Conservation (phyloP, 108 stramenopile genomes). For the Stephanodiscus triporus region DNA sequence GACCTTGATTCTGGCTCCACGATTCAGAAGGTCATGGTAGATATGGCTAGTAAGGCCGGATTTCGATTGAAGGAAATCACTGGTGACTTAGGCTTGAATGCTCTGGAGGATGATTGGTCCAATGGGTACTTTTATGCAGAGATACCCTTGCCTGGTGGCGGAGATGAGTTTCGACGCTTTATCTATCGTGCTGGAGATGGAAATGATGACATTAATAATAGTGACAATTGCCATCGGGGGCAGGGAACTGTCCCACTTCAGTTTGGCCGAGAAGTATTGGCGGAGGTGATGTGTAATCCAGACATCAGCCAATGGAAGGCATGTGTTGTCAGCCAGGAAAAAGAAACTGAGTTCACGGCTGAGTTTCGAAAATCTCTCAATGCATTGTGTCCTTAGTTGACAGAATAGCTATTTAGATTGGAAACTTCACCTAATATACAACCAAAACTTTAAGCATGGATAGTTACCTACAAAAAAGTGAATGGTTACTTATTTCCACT, state of each 20-base stretch:
- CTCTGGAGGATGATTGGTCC: constrained; percentile 50
- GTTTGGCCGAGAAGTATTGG: constrained; percentile 88
- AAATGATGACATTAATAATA: constrained; percentile 7
- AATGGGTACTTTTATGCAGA: constrained; percentile 71
- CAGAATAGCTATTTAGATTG: too few relatives aligned
- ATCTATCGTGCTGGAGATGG: constrained; percentile 52
- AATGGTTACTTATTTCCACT: too few relatives aligned
- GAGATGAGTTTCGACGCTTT: constrained; percentile 51
- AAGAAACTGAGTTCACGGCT: constrained; percentile 70
- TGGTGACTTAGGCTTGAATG: constrained; percentile 63
- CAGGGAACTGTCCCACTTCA: constrained; percentile 68
- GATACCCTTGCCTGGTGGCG: constrained; percentile 45
- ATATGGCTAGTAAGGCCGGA: constrained; percentile 56
- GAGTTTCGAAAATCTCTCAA: constrained; percentile 58
- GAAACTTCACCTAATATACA: too few relatives aligned
- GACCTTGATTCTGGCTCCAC: constrained; percentile 44
- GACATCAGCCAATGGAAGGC: constrained; percentile 86
- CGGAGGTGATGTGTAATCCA: constrained; percentile 67
- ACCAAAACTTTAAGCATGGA: too few relatives aligned
- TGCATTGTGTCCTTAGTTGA: background rate
- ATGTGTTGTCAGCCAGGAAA: constrained; percentile 73
- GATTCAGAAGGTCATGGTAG: constrained; percentile 68
- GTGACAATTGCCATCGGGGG: too few relatives aligned
- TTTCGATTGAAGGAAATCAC: constrained; percentile 73
- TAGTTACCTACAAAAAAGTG: too few relatives aligned